Base-by-base conservation (phyloP, 768 basidiomycete genomes). In the Lentinula aciculospora region DNA sequence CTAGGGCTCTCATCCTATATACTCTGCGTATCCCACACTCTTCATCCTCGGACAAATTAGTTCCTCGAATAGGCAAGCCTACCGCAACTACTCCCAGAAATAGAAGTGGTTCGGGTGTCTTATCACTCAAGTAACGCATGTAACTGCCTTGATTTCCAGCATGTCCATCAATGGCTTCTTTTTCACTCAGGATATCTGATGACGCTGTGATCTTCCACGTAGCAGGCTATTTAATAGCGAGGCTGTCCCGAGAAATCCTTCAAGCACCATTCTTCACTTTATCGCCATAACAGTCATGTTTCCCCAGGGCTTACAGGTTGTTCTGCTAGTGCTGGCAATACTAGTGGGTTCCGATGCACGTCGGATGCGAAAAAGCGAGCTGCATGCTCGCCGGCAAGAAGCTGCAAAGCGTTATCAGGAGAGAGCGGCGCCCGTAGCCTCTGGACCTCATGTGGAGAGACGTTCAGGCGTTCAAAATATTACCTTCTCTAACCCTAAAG, bases 401-500 rank as follows among this genome's bases (percentile, higher is more conserved):
- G 75, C 75, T 36, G 68, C 65, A 8, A 61, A 70, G 36, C 62
- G 68, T 44, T 69, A 48, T 36, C 15, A 48, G 8, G 34, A 50
- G 7, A 28, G 47, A 29, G 50, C 21, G 19, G 21, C 58, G 29
- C 17, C 39, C 12, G 42, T 42, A 6, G 47, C 23, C 1, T 31
- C 42, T 23, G 55, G 42, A 45, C 28, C 42, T 40, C 36, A 51
- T 5, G 19, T 54, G 13, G 51, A 53, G 9, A 64, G 54, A 44
- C 55, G 63, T 7, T 62, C 62, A 4, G 60, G 60, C 10, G 62
- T 76, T n/a, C 75, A 85, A 67, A 87, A 86, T 61, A 86, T 89
- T 63, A 88, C 86, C 0, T 90, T 90, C 68, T 70, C 76, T 12
- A 87, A 88, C 62, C 85, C 86, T 3, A 77, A 72, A 56, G 86